Conservation (phyloP, 768 basidiomycete genomes). For the Tricholoma flavovirens region DNA sequence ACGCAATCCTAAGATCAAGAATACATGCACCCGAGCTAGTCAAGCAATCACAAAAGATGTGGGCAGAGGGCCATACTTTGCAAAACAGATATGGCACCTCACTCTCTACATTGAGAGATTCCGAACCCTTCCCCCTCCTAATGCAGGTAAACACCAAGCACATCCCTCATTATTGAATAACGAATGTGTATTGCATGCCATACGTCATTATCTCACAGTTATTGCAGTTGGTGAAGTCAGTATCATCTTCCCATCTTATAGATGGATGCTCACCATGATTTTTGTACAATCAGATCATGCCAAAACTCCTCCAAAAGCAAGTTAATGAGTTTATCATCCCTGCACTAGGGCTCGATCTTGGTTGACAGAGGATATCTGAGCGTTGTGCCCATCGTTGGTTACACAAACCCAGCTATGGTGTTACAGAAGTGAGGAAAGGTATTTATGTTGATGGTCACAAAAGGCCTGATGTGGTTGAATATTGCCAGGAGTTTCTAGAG, state of each 20-base stretch:
- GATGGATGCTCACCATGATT: background rate
- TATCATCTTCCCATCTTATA: background rate
- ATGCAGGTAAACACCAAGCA: slow-evolving; percentile 14
- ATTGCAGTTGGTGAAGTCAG: slow-evolving; percentile 7
- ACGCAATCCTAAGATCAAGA: slow-evolving; percentile 2
- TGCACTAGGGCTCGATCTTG: background rate
- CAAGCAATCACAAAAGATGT: slow-evolving; percentile 3
- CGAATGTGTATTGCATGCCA: slow-evolving; percentile 9
- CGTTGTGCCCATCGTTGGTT: too few relatives aligned
- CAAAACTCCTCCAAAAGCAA: background rate
- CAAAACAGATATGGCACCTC: slow-evolving; percentile 4
- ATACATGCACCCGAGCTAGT: slow-evolving; percentile 7
- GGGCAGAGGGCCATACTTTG: slow-evolving; percentile 14
- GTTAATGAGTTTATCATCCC: background rate
- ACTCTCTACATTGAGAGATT: slow-evolving; percentile 10
- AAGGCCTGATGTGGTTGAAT: too few relatives aligned
- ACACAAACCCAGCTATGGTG: too few relatives aligned
- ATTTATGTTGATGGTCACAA: too few relatives aligned
- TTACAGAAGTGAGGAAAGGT: too few relatives aligned
- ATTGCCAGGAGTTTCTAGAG: too few relatives aligned
- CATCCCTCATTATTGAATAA: slow-evolving; percentile 16
- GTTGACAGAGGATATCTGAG: too few relatives aligned
- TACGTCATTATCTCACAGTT: slow-evolving; percentile 11
- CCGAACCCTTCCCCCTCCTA: slow-evolving; percentile 7
- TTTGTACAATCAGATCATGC: background rate